Evolutionary conservation across 2,329 filamentous ascomycete species (phyloP), one percentile per base, ranked within the genome.

Genomic region (Microsporum audouinii): DNA sequence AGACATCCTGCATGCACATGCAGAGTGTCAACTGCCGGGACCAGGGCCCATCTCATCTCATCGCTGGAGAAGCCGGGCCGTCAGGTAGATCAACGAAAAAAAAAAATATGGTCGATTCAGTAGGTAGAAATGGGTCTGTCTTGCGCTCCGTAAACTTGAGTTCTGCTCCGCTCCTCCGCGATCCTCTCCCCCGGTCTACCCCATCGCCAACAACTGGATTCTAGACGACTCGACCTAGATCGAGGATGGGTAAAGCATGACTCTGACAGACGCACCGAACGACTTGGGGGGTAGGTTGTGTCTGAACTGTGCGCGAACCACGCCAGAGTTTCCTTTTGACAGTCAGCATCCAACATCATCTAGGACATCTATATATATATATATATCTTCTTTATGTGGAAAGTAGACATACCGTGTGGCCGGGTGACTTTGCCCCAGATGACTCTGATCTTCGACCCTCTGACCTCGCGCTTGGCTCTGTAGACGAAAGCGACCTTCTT

Each of bases 401-500:
- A 14, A 14, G 41, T 34, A 2, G 64, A 77, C 80, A 72, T 88
- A 92, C 89, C 92, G 82, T 97, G 92, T 77, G 91, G 87, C 76
- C 91, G 84, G 77, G 90, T 95, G 77, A 97, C 88, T 84, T 96
- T 96, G 83, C 92, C 92, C 91, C 91, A 97, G 83, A 97, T 96
- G 72, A 97, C 88, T 76, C 92, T 87, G 82, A 97, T 95, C 88
- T 97, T 97, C 78, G 91, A 92, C 77, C 94, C 94, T 74, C 92
- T 89, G 76, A 96, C 84, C 84, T 96, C 90, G 81, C 87, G 91
- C 80, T 89, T 87, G 72, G 87, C 92, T 76, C 91, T 90, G 86
- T 97, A 99, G 80, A 99, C 91, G 80, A 91, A 99, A 78, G 94
- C 94, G 78, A 97, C 86, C 83, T 91, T 91, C 88, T 99, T 99